phyloP scores from a whole-genome alignment of 2,329 filamentous ascomycete genomes.

The Nemania sp. region DNA sequence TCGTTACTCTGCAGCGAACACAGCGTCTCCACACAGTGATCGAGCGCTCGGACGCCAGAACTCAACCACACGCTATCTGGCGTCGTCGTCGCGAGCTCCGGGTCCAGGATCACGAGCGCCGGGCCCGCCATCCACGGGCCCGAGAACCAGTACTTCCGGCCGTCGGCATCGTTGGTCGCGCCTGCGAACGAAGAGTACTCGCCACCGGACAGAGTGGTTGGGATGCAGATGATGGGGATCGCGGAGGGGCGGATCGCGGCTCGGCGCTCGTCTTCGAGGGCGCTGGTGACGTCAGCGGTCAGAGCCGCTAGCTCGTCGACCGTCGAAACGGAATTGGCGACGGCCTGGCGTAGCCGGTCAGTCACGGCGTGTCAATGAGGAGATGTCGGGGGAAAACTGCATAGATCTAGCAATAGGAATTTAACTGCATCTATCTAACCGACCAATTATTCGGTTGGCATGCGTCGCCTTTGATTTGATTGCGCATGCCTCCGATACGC shows the following conservation, averaged over 20 bases:
- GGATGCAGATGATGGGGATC: constrained; percentile 43
- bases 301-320: constrained; percentile 46
- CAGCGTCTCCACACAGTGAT: constrained; percentile 42
- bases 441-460: no score
- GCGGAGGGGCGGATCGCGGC: constrained; percentile 30
- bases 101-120: constrained; percentile 60
- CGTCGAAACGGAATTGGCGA: constrained; percentile 52
- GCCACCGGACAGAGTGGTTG: constrained; percentile 44
- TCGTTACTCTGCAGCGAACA: constrained; percentile 34
- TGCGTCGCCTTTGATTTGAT: not conserved
- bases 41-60: constrained; percentile 50
- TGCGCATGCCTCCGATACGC: not conserved
- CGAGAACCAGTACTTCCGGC: constrained; percentile 39
- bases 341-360: no score
- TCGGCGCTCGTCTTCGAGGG: constrained; percentile 34
- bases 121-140: constrained; percentile 47
- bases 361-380: no score
- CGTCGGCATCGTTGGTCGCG: constrained; percentile 36
- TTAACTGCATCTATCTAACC: no score
- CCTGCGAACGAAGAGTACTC: constrained; percentile 43
- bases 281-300: constrained; percentile 28
- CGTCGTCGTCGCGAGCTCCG: constrained; percentile 54
- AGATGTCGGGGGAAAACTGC: no score
- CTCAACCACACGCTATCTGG: constrained; percentile 60
- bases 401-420: no score